These are phyloP conservation scores for Halenospora varia DNA, from an alignment of 495 filamentous ascomycete species.

Conservation along the genomic window DNA sequence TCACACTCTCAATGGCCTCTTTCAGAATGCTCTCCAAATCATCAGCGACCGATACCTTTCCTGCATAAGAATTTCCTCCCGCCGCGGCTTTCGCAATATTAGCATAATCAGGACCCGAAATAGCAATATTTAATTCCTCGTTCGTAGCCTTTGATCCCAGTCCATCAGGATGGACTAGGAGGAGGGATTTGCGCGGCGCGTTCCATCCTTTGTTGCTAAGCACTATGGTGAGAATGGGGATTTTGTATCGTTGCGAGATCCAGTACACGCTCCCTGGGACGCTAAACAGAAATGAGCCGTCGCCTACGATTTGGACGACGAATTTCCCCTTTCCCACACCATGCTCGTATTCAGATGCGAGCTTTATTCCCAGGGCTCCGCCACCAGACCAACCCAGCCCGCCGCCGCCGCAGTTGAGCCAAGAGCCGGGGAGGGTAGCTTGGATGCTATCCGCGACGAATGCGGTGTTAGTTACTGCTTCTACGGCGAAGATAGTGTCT, in stretches of 20 bases:
- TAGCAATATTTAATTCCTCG: constrained; percentile 82
- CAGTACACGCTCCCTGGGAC: constrained; percentile 88
- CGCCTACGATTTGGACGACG: constrained; percentile 85
- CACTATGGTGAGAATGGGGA: constrained; percentile 83
- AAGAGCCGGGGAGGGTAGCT: constrained; percentile 25
- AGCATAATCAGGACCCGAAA: constrained; percentile 81
- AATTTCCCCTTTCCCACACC: constrained; percentile 63
- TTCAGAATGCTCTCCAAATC: too few species aligned
- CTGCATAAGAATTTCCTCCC: constrained; percentile 67
- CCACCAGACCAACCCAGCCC: constrained; percentile 38
- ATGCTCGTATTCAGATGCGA: constrained; percentile 18
- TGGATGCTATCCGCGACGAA: constrained; percentile 32
- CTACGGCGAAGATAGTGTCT: constrained; percentile 31
- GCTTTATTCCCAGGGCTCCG: constrained; percentile 29
- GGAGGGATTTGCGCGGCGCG: constrained; percentile 66
- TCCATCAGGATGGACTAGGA: constrained; percentile 75
- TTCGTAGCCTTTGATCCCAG: constrained; percentile 69
- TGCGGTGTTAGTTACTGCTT: constrained; percentile 30
- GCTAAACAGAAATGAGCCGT: constrained; percentile 83
- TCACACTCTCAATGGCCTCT: too few species aligned
- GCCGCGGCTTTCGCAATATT: constrained; percentile 87
- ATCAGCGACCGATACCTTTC: too few species aligned
- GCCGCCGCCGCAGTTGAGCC: constrained; percentile 34
- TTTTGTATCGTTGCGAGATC: constrained; percentile 77
- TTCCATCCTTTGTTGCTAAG: constrained; percentile 94